phyloP scores from a whole-genome alignment of 345 rosid genomes.

The Abelmoschus esculentus region DNA sequence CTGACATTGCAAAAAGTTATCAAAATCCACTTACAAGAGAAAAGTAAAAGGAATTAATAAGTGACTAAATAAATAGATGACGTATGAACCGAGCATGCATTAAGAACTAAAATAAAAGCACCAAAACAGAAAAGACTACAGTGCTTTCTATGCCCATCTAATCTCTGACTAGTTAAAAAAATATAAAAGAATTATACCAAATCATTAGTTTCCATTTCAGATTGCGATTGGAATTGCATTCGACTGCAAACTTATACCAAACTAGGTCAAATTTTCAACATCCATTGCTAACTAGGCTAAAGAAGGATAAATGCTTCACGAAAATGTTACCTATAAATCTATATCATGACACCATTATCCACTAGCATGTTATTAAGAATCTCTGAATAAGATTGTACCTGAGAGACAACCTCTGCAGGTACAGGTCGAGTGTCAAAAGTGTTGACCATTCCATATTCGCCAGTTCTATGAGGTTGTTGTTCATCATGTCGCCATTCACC shows the following conservation, averaged over 20 bases:
- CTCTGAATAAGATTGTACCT: not conserved
- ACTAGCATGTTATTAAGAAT: not conserved
- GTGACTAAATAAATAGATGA: not conserved
- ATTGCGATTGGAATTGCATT: not conserved
- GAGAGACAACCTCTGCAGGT: not conserved
- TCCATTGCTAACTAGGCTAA: not conserved
- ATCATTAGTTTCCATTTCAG: not conserved
- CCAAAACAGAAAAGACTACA: not conserved
- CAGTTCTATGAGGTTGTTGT: constrained; percentile 43
- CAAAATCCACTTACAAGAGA: not conserved
- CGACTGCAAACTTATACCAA: not conserved
- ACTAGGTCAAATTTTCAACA: not conserved
- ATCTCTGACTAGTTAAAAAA: not conserved
- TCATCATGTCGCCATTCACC: constrained; percentile 93
- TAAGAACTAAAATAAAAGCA: not conserved
- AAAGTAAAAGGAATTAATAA: not conserved
- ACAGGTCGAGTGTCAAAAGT: constrained; percentile 21
- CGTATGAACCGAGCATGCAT: not conserved
- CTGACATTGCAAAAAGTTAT: not conserved
- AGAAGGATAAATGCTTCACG: not conserved
- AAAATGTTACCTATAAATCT: not conserved
- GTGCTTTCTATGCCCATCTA: not conserved
- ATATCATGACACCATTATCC: not conserved
- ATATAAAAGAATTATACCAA: not conserved
- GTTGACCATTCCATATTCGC: constrained; percentile 65